These are phyloP conservation scores for Trapa bicornis DNA, from an alignment of 345 rosid species.

Conservation along the genomic window DNA sequence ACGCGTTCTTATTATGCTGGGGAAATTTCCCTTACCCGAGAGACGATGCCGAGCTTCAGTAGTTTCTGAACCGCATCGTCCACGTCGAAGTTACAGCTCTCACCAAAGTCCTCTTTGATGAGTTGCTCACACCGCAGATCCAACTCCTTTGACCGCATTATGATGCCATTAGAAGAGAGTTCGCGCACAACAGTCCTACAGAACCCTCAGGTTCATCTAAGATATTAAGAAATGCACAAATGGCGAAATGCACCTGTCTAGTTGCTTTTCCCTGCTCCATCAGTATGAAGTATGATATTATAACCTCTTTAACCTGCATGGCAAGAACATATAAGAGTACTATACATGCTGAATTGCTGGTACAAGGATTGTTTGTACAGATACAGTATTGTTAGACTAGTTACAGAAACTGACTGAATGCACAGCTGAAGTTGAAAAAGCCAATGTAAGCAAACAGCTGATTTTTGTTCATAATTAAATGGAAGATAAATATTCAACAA, in stretches of 20 bases:
- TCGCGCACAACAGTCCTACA: background rate
- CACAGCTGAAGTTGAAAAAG: too few relatives aligned
- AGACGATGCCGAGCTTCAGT: constrained; percentile 68
- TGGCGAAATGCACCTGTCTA: constrained; percentile 34
- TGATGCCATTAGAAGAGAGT: background rate
- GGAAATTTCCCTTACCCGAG: constrained; percentile 34
- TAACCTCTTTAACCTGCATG: constrained; percentile 87
- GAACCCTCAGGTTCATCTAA: background rate
- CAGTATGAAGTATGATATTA: constrained; percentile 73
- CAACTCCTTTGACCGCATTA: constrained; percentile 45
- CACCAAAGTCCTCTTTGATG: constrained; percentile 69
- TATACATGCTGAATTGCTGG: background rate
- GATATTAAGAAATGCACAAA: background rate
- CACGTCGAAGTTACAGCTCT: constrained; percentile 79
- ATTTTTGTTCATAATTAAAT: background rate
- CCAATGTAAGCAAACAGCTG: too few relatives aligned
- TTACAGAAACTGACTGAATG: background rate
- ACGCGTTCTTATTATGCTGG: background rate
- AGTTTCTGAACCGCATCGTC: constrained; percentile 86
- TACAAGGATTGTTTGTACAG: too few relatives aligned
- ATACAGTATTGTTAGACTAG: background rate
- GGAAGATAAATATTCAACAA: too few relatives aligned
- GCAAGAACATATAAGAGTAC: background rate
- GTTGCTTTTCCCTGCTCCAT: constrained; percentile 98
- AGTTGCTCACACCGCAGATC: constrained; percentile 77